A percentile compares a stretch with the other conserved stretches of the same genome.
These are phyloP conservation scores for Torrubiella hemipterigena DNA, from an alignment of 2,329 filamentous ascomycete genomes.

Conservation along the genomic window DNA sequence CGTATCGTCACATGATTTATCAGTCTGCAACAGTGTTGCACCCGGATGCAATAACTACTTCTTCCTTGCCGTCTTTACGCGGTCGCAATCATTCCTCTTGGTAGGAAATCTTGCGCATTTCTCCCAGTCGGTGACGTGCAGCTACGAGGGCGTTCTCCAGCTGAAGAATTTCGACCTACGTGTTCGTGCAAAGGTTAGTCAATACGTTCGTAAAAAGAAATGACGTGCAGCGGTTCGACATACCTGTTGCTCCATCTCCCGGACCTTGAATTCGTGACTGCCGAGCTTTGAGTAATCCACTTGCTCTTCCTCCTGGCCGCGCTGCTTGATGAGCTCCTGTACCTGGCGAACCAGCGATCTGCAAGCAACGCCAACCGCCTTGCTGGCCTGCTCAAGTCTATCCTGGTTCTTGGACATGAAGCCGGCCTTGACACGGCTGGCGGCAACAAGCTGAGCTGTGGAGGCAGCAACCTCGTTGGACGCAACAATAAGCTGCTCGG, in stretches of 20 bases:
- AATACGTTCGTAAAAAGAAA: constrained; percentile 1
- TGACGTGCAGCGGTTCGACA: neutral
- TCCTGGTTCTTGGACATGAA: constrained; percentile 99
- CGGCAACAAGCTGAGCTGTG: constrained; percentile 91
- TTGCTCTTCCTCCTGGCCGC: constrained; percentile 67
- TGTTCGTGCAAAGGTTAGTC: too few species aligned
- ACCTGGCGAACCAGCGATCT: constrained; percentile 82
- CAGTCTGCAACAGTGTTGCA: too few species aligned
- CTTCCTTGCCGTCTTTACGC: too few species aligned
- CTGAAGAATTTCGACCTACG: constrained; percentile 95
- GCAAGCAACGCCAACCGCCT: constrained; percentile 85
- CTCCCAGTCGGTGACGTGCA: constrained; percentile 73
- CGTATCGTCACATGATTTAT: too few species aligned
- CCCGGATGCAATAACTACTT: too few species aligned
- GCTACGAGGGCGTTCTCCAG: constrained; percentile 76
- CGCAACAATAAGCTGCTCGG: constrained; percentile 94
- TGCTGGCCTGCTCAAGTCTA: constrained; percentile 76
- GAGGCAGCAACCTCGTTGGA: constrained; percentile 95
- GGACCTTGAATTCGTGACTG: constrained; percentile 93
- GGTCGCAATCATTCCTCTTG: constrained; percentile 74
- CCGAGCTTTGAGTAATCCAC: constrained; percentile 84
- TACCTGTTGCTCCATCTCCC: constrained; percentile 99
- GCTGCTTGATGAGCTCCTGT: constrained; percentile 83
- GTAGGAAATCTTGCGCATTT: constrained; percentile 98
- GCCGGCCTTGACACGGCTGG: constrained; percentile 88